Conservation (phyloP, 345 rosid species). For the Brassica incana region DNA sequence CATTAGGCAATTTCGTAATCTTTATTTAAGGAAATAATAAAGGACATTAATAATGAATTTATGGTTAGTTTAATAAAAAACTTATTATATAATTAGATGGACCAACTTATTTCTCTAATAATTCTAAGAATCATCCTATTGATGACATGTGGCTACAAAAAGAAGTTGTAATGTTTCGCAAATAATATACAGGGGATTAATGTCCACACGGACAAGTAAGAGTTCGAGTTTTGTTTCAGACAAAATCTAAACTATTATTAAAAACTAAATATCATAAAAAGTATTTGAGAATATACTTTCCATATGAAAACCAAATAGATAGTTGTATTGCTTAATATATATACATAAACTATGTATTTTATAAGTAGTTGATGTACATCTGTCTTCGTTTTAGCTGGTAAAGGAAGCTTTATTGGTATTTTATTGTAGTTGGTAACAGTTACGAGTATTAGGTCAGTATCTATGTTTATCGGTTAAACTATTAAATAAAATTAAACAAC, state of each 20-base stretch:
- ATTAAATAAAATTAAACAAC: constrained; percentile 5
- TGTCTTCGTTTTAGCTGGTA: constrained; percentile 33
- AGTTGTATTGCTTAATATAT: background rate
- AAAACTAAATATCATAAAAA: background rate
- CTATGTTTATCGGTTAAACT: constrained; percentile 14
- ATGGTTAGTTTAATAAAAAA: too few relatives aligned
- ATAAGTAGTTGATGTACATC: constrained; percentile 33
- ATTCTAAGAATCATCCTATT: too few relatives aligned
- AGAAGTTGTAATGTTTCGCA: too few relatives aligned
- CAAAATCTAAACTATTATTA: background rate
- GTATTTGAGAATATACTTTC: background rate
- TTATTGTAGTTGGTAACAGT: constrained; percentile 37
- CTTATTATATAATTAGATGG: too few relatives aligned
- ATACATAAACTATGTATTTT: background rate
- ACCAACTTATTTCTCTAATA: too few relatives aligned
- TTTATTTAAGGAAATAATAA: too few relatives aligned
- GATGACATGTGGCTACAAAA: too few relatives aligned
- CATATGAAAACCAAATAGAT: background rate
- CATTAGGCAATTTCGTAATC: too few relatives aligned
- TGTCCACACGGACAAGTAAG: constrained; percentile 32
- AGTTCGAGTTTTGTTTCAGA: constrained; percentile 4
- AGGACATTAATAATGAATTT: too few relatives aligned
- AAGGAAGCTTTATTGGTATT: constrained; percentile 21
- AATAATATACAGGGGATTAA: background rate
- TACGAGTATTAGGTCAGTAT: constrained; percentile 37